Percentiles rank a stretch among this genome's conserved stretches.
These are phyloP conservation scores for Gossypium herbaceum DNA, from an alignment of 345 rosid genomes.

Conservation along the genomic window DNA sequence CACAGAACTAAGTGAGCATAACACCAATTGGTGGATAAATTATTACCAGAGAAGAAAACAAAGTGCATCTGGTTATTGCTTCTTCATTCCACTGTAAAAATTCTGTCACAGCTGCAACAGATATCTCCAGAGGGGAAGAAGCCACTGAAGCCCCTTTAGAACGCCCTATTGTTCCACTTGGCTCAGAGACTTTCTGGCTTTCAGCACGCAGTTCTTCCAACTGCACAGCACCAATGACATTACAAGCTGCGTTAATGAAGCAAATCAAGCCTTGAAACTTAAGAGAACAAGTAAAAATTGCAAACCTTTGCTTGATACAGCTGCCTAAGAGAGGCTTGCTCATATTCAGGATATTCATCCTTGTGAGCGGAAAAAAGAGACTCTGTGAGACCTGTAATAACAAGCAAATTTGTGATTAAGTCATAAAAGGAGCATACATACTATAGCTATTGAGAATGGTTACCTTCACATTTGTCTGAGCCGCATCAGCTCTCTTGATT, in stretches of 20 bases:
- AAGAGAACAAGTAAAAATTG: constrained; percentile 13
- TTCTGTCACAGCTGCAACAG: constrained; percentile 97
- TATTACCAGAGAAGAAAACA: constrained; percentile 84
- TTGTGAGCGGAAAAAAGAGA: constrained; percentile 89
- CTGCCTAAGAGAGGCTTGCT: constrained; percentile 88
- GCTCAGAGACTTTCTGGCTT: constrained; percentile 63
- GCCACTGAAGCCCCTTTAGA: constrained; percentile 84
- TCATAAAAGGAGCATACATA: neutral
- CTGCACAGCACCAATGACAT: constrained; percentile 38
- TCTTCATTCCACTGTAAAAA: constrained; percentile 99
- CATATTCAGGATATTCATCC: constrained; percentile 95
- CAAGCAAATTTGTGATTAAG: constrained; percentile 3
- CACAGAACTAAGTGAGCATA: neutral
- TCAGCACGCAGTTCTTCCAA: constrained; percentile 92
- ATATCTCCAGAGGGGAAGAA: constrained; percentile 80
- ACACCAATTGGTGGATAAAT: constrained; percentile 12
- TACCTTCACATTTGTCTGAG: neutral
- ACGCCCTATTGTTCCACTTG: constrained; percentile 88
- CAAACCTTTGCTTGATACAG: constrained; percentile 82
- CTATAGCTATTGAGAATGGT: neutral
- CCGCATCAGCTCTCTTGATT: neutral
- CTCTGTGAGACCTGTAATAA: constrained; percentile 76
- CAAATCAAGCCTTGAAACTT: constrained; percentile 4
- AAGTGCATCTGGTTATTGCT: constrained; percentile 87
- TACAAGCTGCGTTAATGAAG: neutral